Evolutionary conservation across 345 rosid genomes (phyloP), one percentile per base, ranked within the genome.

Genomic region (Linum tenue): DNA sequence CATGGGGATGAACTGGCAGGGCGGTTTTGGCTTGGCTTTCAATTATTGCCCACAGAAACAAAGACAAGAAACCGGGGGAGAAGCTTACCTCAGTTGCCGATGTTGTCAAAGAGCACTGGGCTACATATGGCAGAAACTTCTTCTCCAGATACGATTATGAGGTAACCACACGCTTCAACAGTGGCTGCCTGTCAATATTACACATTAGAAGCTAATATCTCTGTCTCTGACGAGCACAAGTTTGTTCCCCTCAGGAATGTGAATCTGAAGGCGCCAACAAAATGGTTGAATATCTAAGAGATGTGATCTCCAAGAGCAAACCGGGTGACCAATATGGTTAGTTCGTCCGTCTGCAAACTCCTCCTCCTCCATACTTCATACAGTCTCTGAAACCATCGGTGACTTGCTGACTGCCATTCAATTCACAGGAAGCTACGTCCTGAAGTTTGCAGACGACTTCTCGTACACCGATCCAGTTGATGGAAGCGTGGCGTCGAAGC

Each of bases 21-120:
- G 94, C 99, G 74, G 91, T 90, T 35, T 78, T 90, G 68, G 96
- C 97, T 43, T 94, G 96, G 97, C 92, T 90, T 63, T 86, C 99
- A 5, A 88, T 90, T 69, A 74, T 94, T 53, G 97, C 97, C 17
- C 72, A 81, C 76, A 78, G 67, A 78, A 90, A 90, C 86, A 85
- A 83, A 74, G 92, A 85, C 78, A 86, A 74, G 77, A 79, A 84
- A 79, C 82, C 81, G 31, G 95, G 87, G 73, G 96, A 90, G 59
- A 82, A 84, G 69, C 78, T 94, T 75, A 74, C 85, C 36, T 90
- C 92, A 67, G 92, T 88, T 59, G 74, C 97, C 62, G 96, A 88
- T 76, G 84, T 94, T 63, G 91, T 82, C 76, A 84, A 84, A 76
- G 91, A 84, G 68, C 92, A 90, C 72, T 94, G 96, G 98, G 97